A percentile compares a stretch with the other conserved stretches of the same genome.
phyloP scores from a whole-genome alignment of 2,329 filamentous ascomycete species.

The Trichoderma koningiopsis region DNA sequence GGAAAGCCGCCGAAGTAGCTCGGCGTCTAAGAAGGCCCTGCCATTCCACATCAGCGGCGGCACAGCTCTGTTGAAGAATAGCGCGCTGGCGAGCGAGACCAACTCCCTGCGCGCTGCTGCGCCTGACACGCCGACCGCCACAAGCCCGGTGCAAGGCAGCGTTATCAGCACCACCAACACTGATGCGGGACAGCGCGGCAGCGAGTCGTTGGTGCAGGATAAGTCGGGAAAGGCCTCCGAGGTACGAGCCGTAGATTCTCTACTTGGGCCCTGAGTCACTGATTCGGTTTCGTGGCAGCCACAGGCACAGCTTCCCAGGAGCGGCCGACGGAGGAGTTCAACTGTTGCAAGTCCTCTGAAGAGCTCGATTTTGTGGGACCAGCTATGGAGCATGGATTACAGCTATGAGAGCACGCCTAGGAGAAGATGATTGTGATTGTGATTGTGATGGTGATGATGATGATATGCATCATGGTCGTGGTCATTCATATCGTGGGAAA shows the following conservation, averaged over 20 bases:
- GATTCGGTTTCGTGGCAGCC: slow-evolving; percentile 32
- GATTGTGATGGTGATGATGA: not conserved
- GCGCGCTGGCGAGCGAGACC: slow-evolving; percentile 59
- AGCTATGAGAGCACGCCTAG: slow-evolving; percentile 51
- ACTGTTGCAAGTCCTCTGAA: slow-evolving; percentile 44
- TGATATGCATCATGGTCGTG: not conserved
- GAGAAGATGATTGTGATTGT: slow-evolving; percentile 27
- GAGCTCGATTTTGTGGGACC: slow-evolving; percentile 62
- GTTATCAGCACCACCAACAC: slow-evolving; percentile 31
- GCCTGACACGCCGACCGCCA: slow-evolving; percentile 45
- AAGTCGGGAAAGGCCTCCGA: slow-evolving; percentile 42
- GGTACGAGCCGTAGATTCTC: slow-evolving; percentile 58
- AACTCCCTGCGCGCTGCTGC: slow-evolving; percentile 57
- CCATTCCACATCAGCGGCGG: slow-evolving; percentile 52
- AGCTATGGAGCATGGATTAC: slow-evolving; percentile 63
- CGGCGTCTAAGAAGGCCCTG: slow-evolving; percentile 75
- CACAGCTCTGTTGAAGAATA: slow-evolving; percentile 51
- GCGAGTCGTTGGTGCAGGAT: slow-evolving; percentile 33
- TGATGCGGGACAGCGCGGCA: slow-evolving; percentile 32
- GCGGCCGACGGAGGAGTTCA: slow-evolving; percentile 43
- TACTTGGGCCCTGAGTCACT: slow-evolving; percentile 51
- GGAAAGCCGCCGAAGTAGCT: slow-evolving; percentile 87
- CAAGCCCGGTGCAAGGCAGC: slow-evolving; percentile 45
- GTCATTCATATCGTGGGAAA: not conserved
- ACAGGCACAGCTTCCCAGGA: slow-evolving; percentile 34